Conservation (phyloP, 108 stramenopile genomes). For the Aurantiochytrium sp. region DNA sequence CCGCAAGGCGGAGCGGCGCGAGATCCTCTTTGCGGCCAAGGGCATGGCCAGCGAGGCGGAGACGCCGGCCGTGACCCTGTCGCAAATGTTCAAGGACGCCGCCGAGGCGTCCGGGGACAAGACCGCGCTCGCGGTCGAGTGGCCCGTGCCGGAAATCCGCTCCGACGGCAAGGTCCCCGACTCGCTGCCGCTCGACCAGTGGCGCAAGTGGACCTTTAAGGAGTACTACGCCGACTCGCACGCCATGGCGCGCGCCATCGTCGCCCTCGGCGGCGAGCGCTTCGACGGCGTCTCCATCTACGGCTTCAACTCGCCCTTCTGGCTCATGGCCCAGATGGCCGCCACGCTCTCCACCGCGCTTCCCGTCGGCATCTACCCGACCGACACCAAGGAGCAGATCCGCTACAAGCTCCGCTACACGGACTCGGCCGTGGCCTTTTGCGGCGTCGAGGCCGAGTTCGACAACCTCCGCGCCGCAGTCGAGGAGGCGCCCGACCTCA, state of each 20-base stretch:
- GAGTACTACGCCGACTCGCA: conserved; percentile 47
- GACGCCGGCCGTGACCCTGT: not conserved
- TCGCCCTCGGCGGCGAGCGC: conserved; percentile 57
- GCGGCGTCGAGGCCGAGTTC: conserved; percentile 59
- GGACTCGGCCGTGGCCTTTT: conserved; percentile 60
- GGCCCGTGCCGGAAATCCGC: not conserved
- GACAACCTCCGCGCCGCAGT: conserved; percentile 52
- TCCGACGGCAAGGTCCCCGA: not conserved
- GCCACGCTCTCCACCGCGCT: conserved; percentile 64
- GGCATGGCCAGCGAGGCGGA: not conserved
- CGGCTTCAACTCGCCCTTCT: conserved; percentile 65
- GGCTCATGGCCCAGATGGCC: conserved; percentile 61
- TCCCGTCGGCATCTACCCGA: conserved; percentile 67
- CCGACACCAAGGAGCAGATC: conserved; percentile 62
- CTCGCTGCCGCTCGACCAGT: conserved; percentile 26
- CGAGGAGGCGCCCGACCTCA: conserved; percentile 44
- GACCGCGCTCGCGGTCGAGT: not conserved
- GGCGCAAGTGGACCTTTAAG: conserved; percentile 49
- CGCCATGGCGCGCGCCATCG: conserved; percentile 59
- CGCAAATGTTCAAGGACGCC: not conserved
- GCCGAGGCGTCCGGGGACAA: not conserved
- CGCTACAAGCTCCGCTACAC: conserved; percentile 68
- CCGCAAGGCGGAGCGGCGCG: not conserved
- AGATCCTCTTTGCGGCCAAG: not conserved
- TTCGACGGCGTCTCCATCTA: conserved; percentile 64